Percentiles rank a stretch among this genome's conserved stretches.
phyloP scores from a whole-genome alignment of 306 rosid species.

The Dryas drummondii region DNA sequence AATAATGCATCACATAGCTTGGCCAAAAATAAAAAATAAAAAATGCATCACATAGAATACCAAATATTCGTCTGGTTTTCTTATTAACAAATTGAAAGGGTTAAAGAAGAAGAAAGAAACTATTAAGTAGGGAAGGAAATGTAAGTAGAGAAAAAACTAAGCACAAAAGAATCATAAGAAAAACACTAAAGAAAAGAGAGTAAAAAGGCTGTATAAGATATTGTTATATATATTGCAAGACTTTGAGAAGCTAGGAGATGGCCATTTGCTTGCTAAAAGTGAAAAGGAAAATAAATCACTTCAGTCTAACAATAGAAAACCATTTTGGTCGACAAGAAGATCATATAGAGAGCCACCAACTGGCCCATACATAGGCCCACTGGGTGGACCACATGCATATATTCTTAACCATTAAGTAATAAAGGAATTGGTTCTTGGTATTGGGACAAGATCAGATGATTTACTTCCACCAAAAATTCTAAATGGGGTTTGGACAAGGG shows the following conservation, averaged over 20 bases:
- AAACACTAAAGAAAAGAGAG: neutral
- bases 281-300: conserved; percentile 1
- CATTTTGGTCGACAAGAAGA: no score
- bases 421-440: conserved; percentile 6
- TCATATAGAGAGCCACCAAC: neutral
- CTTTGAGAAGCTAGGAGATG: neutral
- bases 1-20: no score
- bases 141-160: neutral
- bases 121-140: no score
- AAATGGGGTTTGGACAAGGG: neutral
- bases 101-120: no score
- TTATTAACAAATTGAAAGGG: no score
- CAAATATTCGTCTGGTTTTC: no score
- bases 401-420: conserved; percentile 19
- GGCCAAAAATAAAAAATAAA: no score
- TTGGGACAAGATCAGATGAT: neutral
- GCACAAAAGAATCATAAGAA: neutral
- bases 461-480: neutral
- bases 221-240: neutral
- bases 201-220: neutral
- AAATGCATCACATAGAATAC: no score
- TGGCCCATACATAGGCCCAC: neutral
- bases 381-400: conserved; percentile 13
- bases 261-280: conserved; percentile 9
- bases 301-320: no score